Base-by-base conservation (phyloP, 768 basidiomycete species). In the Cyathus striatus region DNA sequence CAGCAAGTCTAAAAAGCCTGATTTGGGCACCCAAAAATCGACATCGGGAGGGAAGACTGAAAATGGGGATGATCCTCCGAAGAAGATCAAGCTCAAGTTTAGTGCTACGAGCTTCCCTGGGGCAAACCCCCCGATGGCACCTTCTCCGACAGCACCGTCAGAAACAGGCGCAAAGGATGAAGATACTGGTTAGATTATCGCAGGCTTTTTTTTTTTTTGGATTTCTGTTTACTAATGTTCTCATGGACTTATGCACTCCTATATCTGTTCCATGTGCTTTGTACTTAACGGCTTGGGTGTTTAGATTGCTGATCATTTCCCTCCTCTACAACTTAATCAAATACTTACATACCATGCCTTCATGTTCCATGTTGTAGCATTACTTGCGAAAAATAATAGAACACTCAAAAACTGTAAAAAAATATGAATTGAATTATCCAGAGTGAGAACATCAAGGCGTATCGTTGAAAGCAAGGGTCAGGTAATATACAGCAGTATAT, bases 41-140 rank as follows among this genome's bases (percentile, higher is more conserved):
- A 20, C 24, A 9, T 14, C n/a, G 6, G 27, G 54, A 44, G 55
- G 56, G 45, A 48, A 56, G 40, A 33, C 60, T n/a, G 58, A 75
- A 62, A 59, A 60, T 38, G 66, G 70, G 24, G 78, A 80, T 50
- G 78, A 77, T 44, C 71, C 72, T 47, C 77, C 75, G 30, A 86
- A 82, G 63, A 87, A 86, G 59, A 75, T 90, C 55, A 88, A 86
- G 64, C 68, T 90, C 46, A 84, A 78, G 62, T 71, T 89, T 46
- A 79, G 81, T 16, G 57, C 68, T 13, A 63, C 68, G n/a, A 68
- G 66, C 16, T 53, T 70, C 38, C 63, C 65, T 6, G 62, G 68
- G 41, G 64, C 60, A n/a, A 32, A 30, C 13, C 33, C 56, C 13
- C 44, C 58, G 33, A 37, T 54, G 9, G 39, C 54, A 17, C 49